Evolutionary conservation across 2,329 filamentous ascomycete genomes (phyloP), one percentile per base, ranked within the genome.

Genomic region (Immersiporthe knoxdaviesiana): DNA sequence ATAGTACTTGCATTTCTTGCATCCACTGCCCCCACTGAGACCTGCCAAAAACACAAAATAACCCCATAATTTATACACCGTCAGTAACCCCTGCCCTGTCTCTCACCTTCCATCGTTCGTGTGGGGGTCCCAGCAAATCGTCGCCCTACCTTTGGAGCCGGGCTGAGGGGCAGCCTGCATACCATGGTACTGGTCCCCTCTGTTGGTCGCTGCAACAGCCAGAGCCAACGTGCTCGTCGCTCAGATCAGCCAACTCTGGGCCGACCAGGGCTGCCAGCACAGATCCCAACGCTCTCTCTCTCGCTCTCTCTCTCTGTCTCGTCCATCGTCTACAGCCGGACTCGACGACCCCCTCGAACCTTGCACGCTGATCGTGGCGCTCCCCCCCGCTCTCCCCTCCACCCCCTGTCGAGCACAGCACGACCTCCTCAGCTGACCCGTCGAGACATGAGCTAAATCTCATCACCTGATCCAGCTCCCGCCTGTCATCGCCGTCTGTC

Each of bases 351-450:
- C 52, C 24, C 24, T 27, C 52, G 44, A 47, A n/a, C 52, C 52
- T 56, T 30, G n/a, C 3, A 27, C 35, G 54, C 63, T 65, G 52
- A 21, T 65, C 41, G 63, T 58, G 52, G 30, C 56, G 27, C 0
- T 16, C 24, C 30, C 24, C 24, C 54, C 54, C 54, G 14, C 3
- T 8, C 37, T 30, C 18, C 62, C 52, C 39, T 37, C 65, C 21
- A 60, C 65, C 56, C 54, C 56, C 56, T 60, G 56, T 47, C 65
- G 52, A 32, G 30, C 44, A 54, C 30, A 61, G 41, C 56, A 67
- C 65, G 61, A 54, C 32, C 10, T 39, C 65, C 65, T 67, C 65
- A 67, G 56, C 65, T 67, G 65, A 67, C 65, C 56, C 65, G 44
- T 61, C 65, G 44, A 62, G 65, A 60, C 56, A 54, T 67, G 65